Evolutionary conservation across 805 yeast species (phyloP).

Genomic region (Candida pini): DNA sequence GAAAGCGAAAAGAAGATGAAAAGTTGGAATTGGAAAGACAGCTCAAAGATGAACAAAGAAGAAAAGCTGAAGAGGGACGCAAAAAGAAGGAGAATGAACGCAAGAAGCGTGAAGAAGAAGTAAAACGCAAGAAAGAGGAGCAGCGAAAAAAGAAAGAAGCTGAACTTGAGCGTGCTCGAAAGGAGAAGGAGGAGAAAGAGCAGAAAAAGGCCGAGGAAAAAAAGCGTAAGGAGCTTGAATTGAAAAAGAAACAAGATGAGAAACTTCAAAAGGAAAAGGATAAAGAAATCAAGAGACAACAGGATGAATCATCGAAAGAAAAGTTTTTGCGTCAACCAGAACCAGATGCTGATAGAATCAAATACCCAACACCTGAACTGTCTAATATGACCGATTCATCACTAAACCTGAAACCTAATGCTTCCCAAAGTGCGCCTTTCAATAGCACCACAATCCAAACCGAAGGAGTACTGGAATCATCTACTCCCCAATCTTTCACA

Average conservation of each 20-base stretch:
- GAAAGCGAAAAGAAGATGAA: slow-evolving; percentile 49
- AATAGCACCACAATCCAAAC: too few species aligned
- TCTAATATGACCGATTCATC: too few species aligned
- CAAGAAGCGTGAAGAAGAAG: slow-evolving; percentile 36
- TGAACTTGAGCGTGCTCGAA: slow-evolving; percentile 32
- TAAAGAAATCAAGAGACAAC: slow-evolving; percentile 18
- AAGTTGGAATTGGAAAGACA: slow-evolving; percentile 40
- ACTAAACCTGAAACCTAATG: too few species aligned
- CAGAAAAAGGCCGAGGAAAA: slow-evolving; percentile 32
- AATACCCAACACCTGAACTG: too few species aligned
- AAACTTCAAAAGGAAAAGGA: slow-evolving; percentile 30
- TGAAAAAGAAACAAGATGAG: slow-evolving; percentile 30
- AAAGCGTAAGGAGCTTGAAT: slow-evolving; percentile 28
- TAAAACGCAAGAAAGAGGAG: slow-evolving; percentile 36
- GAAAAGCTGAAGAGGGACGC: slow-evolving; percentile 42
- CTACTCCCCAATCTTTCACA: slow-evolving; percentile 8
- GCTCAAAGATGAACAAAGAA: slow-evolving; percentile 36
- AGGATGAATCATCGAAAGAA: too few species aligned
- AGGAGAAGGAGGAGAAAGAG: slow-evolving; percentile 33
- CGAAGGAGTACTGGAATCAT: not conserved
- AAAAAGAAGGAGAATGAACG: slow-evolving; percentile 37
- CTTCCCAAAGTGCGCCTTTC: too few species aligned
- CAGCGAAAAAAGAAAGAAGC: slow-evolving; percentile 34
- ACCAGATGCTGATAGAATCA: too few species aligned
- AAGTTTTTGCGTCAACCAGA: too few species aligned